Percentiles rank a stretch among this genome's conserved stretches.
phyloP scores from a whole-genome alignment of 2,329 filamentous ascomycete genomes.

The Canariomyces notabilis region DNA sequence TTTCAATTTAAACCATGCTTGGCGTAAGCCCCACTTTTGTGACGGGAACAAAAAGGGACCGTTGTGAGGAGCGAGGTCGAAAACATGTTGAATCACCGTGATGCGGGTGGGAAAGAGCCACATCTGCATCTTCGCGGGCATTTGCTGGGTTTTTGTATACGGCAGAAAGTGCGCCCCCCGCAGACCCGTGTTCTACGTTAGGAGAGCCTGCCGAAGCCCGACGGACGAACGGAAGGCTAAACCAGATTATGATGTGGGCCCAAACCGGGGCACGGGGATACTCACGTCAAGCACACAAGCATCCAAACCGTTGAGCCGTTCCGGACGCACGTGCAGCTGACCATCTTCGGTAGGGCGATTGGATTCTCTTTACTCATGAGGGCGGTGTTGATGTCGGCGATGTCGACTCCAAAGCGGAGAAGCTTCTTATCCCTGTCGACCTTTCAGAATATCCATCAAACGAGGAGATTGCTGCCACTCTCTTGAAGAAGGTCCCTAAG shows the following conservation, averaged over 20 bases:
- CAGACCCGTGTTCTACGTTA: slow-evolving; percentile 10
- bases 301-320: slow-evolving; percentile 4
- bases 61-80: slow-evolving; percentile 1
- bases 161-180: slow-evolving; percentile 7
- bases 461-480: slow-evolving; percentile 76
- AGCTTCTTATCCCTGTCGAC: slow-evolving; percentile 95
- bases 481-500: slow-evolving; percentile 89
- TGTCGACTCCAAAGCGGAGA: slow-evolving; percentile 98
- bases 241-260: slow-evolving; percentile 29
- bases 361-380: slow-evolving; percentile 99
- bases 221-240: slow-evolving; percentile 44
- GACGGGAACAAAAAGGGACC: slow-evolving; percentile 8
- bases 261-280: not conserved
- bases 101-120: slow-evolving; percentile 6
- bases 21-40: slow-evolving; percentile 14
- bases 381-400: slow-evolving; percentile 99
- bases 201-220: slow-evolving; percentile 16
- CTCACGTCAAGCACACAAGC: slow-evolving; percentile 1
- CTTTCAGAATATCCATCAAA: slow-evolving; percentile 93
- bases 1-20: slow-evolving; percentile 21
- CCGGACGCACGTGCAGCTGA: slow-evolving; percentile 10
- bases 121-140: slow-evolving; percentile 4
- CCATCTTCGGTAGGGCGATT: slow-evolving; percentile 69
- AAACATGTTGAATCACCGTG: slow-evolving; percentile 3
- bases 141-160: slow-evolving; percentile 18